A percentile compares a stretch with the other conserved stretches of the same genome.
These are phyloP conservation scores for Rhododendron williamsianum DNA, from an alignment of 148 eudicot genomes.

Conservation along the genomic window DNA sequence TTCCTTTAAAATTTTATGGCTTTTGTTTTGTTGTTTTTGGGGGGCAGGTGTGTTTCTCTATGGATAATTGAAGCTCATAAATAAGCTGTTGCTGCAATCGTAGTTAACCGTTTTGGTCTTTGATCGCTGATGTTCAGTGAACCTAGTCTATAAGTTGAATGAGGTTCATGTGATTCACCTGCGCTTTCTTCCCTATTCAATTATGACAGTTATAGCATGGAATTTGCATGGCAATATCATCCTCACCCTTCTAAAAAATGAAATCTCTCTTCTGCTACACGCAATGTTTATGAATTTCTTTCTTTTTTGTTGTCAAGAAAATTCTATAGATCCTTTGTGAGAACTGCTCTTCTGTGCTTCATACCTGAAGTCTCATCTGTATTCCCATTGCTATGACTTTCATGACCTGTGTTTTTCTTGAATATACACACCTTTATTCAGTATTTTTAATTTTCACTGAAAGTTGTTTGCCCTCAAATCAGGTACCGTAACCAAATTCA, in stretches of 20 bases:
- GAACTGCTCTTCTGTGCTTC: not conserved
- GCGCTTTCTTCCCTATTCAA: not conserved
- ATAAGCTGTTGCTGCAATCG: not conserved
- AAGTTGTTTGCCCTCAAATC: not conserved
- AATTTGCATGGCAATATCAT: not conserved
- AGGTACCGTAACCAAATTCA: conserved; percentile 1
- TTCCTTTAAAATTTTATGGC: not conserved
- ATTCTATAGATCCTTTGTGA: not conserved
- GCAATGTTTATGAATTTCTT: not conserved
- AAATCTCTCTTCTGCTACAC: not conserved
- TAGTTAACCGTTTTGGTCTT: not conserved
- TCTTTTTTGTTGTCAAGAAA: not conserved
- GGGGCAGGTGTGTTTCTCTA: not conserved
- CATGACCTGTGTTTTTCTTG: not conserved
- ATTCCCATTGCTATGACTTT: not conserved
- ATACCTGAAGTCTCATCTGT: not conserved
- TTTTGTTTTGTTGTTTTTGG: not conserved
- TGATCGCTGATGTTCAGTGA: not conserved
- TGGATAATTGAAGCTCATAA: not conserved
- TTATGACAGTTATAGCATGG: not conserved
- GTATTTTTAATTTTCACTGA: not conserved
- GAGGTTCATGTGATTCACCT: not conserved
- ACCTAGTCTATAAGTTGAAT: not conserved
- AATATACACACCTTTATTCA: not conserved
- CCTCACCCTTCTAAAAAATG: not conserved